Base-by-base conservation (phyloP, 345 rosid genomes). In the Aurinia saxatilis region DNA sequence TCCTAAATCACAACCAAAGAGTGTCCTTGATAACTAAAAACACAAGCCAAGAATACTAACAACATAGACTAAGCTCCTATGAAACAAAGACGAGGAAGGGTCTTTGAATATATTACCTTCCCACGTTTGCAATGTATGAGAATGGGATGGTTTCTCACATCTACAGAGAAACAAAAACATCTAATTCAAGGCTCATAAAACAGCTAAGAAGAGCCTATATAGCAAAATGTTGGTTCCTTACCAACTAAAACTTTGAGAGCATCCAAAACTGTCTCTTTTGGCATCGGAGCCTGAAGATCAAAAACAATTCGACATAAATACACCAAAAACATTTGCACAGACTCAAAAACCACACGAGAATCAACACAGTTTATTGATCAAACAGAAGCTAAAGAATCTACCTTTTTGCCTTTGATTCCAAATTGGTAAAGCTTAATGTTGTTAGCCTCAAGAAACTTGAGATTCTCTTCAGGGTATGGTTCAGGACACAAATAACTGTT, bases 111-210 rank as follows among this genome's bases (percentile, higher is more conserved):
- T 18, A 13, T 46, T 73, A 86, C 96, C 96, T 91, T 88, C 50
- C 98, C 98, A 0, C 85, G 84, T 60, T 83, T 91, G 84, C 96
- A 91, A 52, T 91, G 98, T 61, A 91, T 88, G 81, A 91, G 65
- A 75, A 84, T 73, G 1, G 98, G 98, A 72, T 88, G 95, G 71
- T 86, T 88, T 75, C 95, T 82, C 62, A 84, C 91, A 79, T 91
- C 98, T 91, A 50, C 65, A 73, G 9, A 49, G 42, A 52, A 30
- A 37, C 58, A 34, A 40, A 63, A 36, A 44, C 4, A 55, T 18
- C 37, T 41, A 15, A n/a, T 11, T 13, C 50, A 53, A 50, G 63
- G 37, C 31, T 67, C 25, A 35, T 19, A 16, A 21, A 41, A 50
- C 42, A 30, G 38, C 52, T 45, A 31, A 23, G 13, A 71, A 38